Evolutionary conservation across 2,329 filamentous ascomycete species (phyloP).

Genomic region (Colletotrichum aenigma): DNA sequence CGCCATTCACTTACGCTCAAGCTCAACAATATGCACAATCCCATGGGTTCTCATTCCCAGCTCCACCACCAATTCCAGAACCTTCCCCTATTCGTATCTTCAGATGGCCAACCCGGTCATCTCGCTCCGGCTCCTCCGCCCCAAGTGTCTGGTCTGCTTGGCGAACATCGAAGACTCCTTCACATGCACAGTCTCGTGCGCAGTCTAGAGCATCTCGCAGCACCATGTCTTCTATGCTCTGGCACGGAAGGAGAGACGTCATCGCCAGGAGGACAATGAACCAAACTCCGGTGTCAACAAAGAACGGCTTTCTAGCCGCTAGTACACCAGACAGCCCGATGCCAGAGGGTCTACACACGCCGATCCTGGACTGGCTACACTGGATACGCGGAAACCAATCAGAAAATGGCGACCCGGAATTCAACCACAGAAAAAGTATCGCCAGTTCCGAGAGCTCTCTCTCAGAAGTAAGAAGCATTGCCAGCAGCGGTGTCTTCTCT

Average conservation of each 20-base stretch:
- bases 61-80: neutral
- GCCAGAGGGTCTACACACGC: neutral
- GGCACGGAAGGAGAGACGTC: slow-evolving; percentile 12
- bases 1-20: slow-evolving; percentile 14
- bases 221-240: slow-evolving; percentile 14
- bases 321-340: neutral
- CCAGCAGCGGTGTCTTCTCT: slow-evolving; percentile 16
- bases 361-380: slow-evolving; percentile 8
- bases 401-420: neutral
- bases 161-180: neutral
- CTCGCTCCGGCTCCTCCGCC: neutral
- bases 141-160: neutral
- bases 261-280: neutral
- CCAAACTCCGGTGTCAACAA: neutral
- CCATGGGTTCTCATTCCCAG: neutral
- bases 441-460: neutral
- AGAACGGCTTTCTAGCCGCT: neutral
- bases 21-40: slow-evolving; percentile 17
- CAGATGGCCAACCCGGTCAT: slow-evolving; percentile 17
- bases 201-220: slow-evolving; percentile 5
- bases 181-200: neutral
- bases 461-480: neutral
- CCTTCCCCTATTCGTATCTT: slow-evolving; percentile 17
- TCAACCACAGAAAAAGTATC: slow-evolving; percentile 14
- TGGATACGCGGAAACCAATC: slow-evolving; percentile 11